Conservation (phyloP, 139 green algal genomes). For the Chlorella vulgaris region DNA sequence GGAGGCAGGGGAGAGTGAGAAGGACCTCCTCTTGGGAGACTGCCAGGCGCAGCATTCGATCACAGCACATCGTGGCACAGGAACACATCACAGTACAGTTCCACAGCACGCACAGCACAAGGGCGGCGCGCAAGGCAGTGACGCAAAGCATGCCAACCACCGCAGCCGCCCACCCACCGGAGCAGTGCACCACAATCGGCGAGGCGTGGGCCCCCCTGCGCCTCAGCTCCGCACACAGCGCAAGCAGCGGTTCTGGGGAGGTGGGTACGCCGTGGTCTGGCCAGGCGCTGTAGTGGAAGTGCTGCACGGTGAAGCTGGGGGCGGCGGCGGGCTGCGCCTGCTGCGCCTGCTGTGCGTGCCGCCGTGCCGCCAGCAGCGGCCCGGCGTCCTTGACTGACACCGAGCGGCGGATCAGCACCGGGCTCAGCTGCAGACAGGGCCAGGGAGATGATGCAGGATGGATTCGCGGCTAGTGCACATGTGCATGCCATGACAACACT, state of each 20-base stretch:
- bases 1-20: not conserved
- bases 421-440: not conserved
- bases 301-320: not conserved
- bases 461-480: too few species aligned
- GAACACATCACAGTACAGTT: too few species aligned
- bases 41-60: not conserved
- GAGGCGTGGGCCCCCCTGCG: not conserved
- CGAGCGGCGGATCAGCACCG: not conserved
- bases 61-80: not conserved
- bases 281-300: conserved; percentile 54
- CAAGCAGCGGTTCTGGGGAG: conserved; percentile 50
- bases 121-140: too few species aligned
- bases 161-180: conserved; percentile 7
- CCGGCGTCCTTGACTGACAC: not conserved
- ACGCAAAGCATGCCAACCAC: not conserved
- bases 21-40: not conserved
- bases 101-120: too few species aligned
- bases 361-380: not conserved
- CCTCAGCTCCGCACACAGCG: conserved; percentile 47
- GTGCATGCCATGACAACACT: too few species aligned
- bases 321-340: not conserved
- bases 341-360: not conserved
- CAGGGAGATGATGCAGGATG: not conserved
- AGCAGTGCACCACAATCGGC: conserved; percentile 71
- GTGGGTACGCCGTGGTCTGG: conserved; percentile 72